A percentile compares a stretch with the other conserved stretches of the same genome.
These are phyloP conservation scores for Fusarium pseudonygamai DNA, from an alignment of 2,329 filamentous ascomycete species.

Conservation along the genomic window DNA sequence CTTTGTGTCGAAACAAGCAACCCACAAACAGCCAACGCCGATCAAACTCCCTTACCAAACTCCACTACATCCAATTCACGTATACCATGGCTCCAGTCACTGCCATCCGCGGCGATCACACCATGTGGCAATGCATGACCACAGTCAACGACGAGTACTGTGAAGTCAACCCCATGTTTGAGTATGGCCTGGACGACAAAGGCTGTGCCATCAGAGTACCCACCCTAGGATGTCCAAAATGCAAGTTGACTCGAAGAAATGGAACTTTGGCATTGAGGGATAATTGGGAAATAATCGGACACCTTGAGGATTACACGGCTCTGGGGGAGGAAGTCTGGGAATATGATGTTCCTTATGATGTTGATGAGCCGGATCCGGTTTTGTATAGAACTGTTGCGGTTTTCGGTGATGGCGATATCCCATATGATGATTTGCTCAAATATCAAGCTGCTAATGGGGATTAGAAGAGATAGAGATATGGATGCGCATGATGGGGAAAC, in stretches of 20 bases:
- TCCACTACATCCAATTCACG: rapidly evolving
- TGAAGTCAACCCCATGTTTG: background rate
- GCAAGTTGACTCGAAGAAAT: rapidly evolving
- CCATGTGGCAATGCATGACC: background rate
- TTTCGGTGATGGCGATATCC: rapidly evolving
- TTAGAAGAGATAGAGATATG: rapidly evolving
- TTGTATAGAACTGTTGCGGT: background rate
- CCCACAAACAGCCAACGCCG: too few species aligned
- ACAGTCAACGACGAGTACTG: background rate
- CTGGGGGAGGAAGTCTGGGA: background rate
- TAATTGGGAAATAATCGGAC: background rate
- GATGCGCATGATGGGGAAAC: rapidly evolving
- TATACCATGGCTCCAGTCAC: background rate
- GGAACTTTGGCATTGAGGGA: background rate
- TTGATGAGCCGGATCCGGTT: rapidly evolving
- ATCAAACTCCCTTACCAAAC: background rate
- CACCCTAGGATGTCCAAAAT: rapidly evolving
- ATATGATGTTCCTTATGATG: background rate
- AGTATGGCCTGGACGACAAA: background rate
- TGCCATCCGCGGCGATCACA: background rate
- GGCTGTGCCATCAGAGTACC: background rate
- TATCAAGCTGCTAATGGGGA: rapidly evolving
- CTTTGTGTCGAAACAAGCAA: rapidly evolving
- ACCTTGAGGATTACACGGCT: background rate
- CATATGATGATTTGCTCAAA: rapidly evolving